Evolutionary conservation across 31 red algal species (phyloP), one percentile per base, ranked within the genome.

Genomic region (Asparagopsis taxiformis): DNA sequence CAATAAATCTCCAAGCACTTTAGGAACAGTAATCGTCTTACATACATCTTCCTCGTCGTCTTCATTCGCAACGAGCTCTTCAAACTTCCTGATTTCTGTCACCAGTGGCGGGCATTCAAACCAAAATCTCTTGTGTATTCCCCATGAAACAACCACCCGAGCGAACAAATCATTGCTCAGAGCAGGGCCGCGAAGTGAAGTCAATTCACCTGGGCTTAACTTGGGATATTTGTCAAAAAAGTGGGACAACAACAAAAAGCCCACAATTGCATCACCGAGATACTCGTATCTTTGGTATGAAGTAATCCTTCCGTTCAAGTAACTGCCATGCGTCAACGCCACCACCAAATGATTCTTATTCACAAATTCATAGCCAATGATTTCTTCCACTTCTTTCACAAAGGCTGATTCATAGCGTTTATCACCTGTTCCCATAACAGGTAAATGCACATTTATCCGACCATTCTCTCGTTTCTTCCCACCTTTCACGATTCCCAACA

Each of bases 241-340:
- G 55, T 81, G 66, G 3, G 75, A 75, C 17, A 86, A 61, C 17
- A 93, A 44, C 35, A 86, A 60, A 46, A 86, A 81, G 10, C 90
- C 90, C 5, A 93, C 71, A 11, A 86, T 74, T 60, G 90, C 90
- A 51, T 93, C 90, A 49, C 90, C 90, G 13, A 93, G 68, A 48
- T 86, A 93, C 57, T 93, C 90, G 38, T 86, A 85, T 55, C 81
- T 51, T 63, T 93, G 74, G 65, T 93, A 93, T 38, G 78, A 84
- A 3, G 68, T 67, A 46, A 31, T 48, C 19, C 63, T 34, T 20
- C 90, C 79, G 73, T 74, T 70, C 60, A 44, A 34, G 56, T 60
- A 75, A 31, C 80, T 86, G 21, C 80, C 70, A 75, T 93, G 90
- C 0, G 90, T 93, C 31, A 93, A 44, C 17, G 90, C 90, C 16